Evolutionary conservation across 768 basidiomycete species (phyloP), one percentile per base, ranked within the genome.

Genomic region (Strobilomyces confusus): DNA sequence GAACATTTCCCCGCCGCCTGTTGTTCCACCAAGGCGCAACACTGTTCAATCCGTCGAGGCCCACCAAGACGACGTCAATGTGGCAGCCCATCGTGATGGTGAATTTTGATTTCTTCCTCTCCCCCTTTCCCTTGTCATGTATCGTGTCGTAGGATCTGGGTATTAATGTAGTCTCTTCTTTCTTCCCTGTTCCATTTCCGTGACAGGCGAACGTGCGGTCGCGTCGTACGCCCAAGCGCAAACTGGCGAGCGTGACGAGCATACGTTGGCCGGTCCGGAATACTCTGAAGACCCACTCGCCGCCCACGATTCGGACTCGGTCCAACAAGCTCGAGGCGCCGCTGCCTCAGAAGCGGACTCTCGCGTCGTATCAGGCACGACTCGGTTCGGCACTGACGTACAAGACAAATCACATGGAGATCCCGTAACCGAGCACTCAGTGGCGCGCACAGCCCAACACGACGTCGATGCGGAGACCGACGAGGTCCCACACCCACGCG

Each of bases 51-150:
- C 58, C 47, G 58, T 50, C 38, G 62, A 48, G 30, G 38, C 46
- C 13, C 43, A 51, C 56, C 52, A 59, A 60, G 64, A 63, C 20
- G 32, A 58, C 26, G 26, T 17, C 47, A 34, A 60, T 8, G 32
- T 51, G 48, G 56, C 52, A 57, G 54, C 48, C 37, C 45, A 63
- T 56, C 62, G 60, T 53, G 59, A 75, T 71, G 77, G 76, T 77
- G 73, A 78, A 71, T 76, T 55, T 68, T 77, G 59, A 76, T 64
- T 63, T 62, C 49, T 63, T 15, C 41, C 43, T 22, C 34, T 48
- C 41, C 32, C n/a, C 25, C 40, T 64, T 58, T 51, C 37, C n/a
- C 54, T n/a, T 63, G 61, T 55, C 58, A 51, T 65, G 44, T 52
- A 59, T 57, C 43, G 56, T 62, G 56, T 63, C 43, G 56, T 62